A percentile compares a stretch with the other conserved stretches of the same genome.
Evolutionary conservation across 805 yeast genomes (phyloP).

Genomic region (fission yeast (Schizosaccharomyces pombe)): DNA sequence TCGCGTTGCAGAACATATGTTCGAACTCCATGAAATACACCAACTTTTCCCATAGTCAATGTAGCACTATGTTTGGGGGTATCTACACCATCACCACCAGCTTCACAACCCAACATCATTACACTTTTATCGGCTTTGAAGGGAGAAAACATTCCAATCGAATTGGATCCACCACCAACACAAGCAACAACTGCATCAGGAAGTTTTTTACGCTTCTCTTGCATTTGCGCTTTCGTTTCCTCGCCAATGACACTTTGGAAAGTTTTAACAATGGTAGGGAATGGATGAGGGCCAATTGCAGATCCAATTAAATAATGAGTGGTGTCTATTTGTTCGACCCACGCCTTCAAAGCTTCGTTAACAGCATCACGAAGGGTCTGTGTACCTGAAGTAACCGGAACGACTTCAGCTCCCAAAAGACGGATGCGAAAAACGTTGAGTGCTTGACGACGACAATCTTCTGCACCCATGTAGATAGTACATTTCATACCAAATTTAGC

Average conservation of each 20-base stretch:
- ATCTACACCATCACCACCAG: constrained; percentile 93
- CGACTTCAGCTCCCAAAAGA: constrained; percentile 83
- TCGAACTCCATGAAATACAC: constrained; percentile 94
- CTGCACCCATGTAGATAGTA: constrained; percentile 96
- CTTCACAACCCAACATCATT: constrained; percentile 79
- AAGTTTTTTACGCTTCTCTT: constrained; percentile 53
- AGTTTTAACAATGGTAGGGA: constrained; percentile 91
- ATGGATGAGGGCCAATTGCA: constrained; percentile 98
- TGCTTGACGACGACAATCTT: constrained; percentile 96
- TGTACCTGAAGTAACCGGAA: constrained; percentile 86
- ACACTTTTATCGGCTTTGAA: constrained; percentile 65
- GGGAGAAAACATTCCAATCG: constrained; percentile 87
- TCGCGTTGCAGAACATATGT: constrained; percentile 74
- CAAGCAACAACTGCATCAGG: constrained; percentile 94
- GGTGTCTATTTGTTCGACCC: constrained; percentile 71
- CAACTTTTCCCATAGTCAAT: constrained; percentile 79
- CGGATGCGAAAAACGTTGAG: constrained; percentile 93
- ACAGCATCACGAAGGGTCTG: constrained; percentile 93
- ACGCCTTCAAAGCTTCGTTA: constrained; percentile 81
- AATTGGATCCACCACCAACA: constrained; percentile 97
- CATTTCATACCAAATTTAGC: constrained; percentile 64
- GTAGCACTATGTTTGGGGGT: constrained; percentile 80
- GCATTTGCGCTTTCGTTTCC: constrained; percentile 82
- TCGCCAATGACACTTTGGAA: constrained; percentile 93
- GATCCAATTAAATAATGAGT: constrained; percentile 95